A percentile compares a stretch with the other conserved stretches of the same genome.
Conservation (phyloP, 345 rosid species). For the Populus deltoides region DNA sequence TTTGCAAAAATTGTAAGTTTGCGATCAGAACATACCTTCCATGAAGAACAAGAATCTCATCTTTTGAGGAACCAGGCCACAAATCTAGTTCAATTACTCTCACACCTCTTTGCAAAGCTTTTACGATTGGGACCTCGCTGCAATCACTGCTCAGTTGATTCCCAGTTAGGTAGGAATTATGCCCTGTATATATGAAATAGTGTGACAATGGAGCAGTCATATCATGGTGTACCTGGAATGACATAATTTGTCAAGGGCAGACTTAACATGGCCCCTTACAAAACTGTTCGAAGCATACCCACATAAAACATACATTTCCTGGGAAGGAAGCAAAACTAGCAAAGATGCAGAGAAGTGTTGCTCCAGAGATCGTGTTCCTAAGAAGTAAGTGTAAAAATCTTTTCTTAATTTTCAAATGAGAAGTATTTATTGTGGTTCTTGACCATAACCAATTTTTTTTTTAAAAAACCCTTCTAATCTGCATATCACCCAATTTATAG, state of each 20-base stretch:
- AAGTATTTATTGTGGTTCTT: background rate
- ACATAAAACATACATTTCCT: background rate
- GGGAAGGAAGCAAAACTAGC: background rate
- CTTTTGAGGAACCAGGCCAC: conserved; percentile 78
- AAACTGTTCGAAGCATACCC: conserved; percentile 6
- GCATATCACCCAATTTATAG: background rate
- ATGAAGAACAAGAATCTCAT: conserved; percentile 76
- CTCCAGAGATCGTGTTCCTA: background rate
- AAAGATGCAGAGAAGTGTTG: background rate
- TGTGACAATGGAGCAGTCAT: conserved; percentile 85
- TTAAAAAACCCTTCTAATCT: background rate
- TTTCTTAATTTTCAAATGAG: background rate
- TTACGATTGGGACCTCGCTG: conserved; percentile 81
- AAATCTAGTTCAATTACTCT: conserved; percentile 92
- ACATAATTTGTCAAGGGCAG: conserved; percentile 14
- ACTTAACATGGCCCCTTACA: background rate
- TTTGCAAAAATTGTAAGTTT: background rate
- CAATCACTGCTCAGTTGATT: conserved; percentile 93
- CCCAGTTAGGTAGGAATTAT: conserved; percentile 89
- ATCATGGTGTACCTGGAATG: conserved; percentile 76
- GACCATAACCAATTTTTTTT: background rate
- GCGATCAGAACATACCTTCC: conserved; percentile 54
- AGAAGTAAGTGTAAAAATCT: background rate
- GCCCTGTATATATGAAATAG: conserved; percentile 89
- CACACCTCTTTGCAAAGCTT: conserved; percentile 73